Evolutionary conservation across 83 land plant genomes (phyloP).

Genomic region (Thuja plicata): DNA sequence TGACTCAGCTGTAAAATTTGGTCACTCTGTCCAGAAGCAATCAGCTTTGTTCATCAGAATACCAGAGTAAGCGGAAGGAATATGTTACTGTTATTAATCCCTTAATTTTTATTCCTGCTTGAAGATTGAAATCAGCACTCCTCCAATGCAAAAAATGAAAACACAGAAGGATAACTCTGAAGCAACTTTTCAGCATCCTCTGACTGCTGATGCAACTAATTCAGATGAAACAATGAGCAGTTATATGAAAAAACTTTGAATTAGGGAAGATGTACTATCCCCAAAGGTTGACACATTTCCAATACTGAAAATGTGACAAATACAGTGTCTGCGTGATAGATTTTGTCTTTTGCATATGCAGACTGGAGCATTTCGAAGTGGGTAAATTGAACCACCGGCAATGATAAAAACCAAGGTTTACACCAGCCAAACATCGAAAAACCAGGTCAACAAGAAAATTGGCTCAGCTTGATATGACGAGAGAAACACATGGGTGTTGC

Average conservation of each 20-base stretch:
- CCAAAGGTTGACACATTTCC: background rate
- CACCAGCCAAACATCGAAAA: background rate
- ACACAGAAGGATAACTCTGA: background rate
- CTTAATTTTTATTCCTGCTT: background rate
- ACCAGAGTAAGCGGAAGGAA: background rate
- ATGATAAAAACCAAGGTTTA: background rate
- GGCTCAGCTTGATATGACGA: conserved; percentile 9
- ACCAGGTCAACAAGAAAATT: conserved; percentile 14
- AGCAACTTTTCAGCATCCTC: background rate
- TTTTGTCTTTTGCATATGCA: background rate
- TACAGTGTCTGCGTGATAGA: background rate
- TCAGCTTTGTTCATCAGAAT: background rate
- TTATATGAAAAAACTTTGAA: background rate
- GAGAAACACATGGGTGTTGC: background rate
- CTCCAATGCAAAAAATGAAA: background rate
- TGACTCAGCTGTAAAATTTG: background rate
- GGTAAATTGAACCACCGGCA: background rate
- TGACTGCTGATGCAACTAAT: background rate
- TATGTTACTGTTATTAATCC: background rate
- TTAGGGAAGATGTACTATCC: background rate
- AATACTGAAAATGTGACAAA: background rate
- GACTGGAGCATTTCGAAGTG: background rate
- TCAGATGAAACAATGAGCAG: background rate
- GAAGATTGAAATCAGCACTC: background rate
- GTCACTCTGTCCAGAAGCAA: background rate